phyloP scores from a whole-genome alignment of 2,329 filamentous ascomycete species.

The Pseudonectria foliicola region DNA sequence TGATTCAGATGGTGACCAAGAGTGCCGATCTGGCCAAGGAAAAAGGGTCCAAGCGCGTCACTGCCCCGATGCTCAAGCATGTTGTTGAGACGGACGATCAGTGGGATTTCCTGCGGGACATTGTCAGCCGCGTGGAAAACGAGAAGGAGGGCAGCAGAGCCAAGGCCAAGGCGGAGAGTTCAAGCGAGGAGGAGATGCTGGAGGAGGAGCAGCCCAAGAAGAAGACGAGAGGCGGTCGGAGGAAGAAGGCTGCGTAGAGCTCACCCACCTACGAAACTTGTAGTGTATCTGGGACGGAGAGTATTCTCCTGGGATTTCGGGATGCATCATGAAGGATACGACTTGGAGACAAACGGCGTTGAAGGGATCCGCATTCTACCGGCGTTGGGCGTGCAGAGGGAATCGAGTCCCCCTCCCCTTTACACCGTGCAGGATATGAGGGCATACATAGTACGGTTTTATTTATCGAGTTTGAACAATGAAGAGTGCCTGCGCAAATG shows the following conservation, averaged over 20 bases:
- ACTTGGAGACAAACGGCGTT: slow-evolving; percentile 18
- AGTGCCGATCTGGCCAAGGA: slow-evolving; percentile 77
- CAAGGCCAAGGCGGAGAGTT: slow-evolving; percentile 44
- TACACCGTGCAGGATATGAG: background rate
- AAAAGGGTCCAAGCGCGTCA: slow-evolving; percentile 82
- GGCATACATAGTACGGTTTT: background rate
- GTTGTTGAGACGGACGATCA: slow-evolving; percentile 84
- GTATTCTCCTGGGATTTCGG: background rate
- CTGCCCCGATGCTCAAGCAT: slow-evolving; percentile 83
- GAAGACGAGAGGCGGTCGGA: slow-evolving; percentile 38
- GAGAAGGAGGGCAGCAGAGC: slow-evolving; percentile 40
- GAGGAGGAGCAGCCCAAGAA: slow-evolving; percentile 36
- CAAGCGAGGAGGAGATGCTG: slow-evolving; percentile 41
- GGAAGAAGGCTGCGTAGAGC: slow-evolving; percentile 37
- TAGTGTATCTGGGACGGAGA: slow-evolving; percentile 7
- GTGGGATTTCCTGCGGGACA: slow-evolving; percentile 89
- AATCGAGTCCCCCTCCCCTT: slow-evolving; percentile 4
- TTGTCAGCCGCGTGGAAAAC: slow-evolving; percentile 72
- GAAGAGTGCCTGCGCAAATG: too few species aligned
- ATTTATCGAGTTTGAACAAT: too few species aligned
- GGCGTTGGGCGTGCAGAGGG: slow-evolving; percentile 19
- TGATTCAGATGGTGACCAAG: slow-evolving; percentile 88
- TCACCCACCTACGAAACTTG: too few species aligned
- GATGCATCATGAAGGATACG: slow-evolving; percentile 21
- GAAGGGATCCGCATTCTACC: slow-evolving; percentile 14